Conservation (phyloP, 805 yeast species). For the Osmozyma mogii region DNA sequence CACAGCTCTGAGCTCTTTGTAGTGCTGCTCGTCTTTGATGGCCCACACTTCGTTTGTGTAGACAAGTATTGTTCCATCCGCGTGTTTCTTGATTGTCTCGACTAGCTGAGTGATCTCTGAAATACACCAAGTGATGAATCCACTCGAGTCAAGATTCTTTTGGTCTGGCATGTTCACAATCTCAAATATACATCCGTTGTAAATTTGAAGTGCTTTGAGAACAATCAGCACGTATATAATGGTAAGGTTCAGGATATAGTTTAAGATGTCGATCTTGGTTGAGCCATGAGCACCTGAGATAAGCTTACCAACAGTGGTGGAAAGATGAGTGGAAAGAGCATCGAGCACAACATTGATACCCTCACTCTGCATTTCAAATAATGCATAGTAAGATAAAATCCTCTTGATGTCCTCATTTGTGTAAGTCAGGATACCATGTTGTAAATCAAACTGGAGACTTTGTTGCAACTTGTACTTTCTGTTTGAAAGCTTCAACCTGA, state of each 20-base stretch:
- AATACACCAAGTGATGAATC: slow-evolving; percentile 71
- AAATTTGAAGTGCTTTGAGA: slow-evolving; percentile 47
- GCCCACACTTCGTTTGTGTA: slow-evolving; percentile 8
- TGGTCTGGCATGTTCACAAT: neutral
- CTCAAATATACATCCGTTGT: slow-evolving; percentile 34
- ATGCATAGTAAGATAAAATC: slow-evolving; percentile 29
- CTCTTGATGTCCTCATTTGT: slow-evolving; percentile 22
- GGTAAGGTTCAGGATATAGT: slow-evolving; percentile 31
- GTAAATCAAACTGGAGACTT: slow-evolving; percentile 30
- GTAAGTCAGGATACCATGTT: slow-evolving; percentile 36
- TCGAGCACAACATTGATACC: slow-evolving; percentile 28
- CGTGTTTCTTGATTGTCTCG: slow-evolving; percentile 53
- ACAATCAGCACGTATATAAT: slow-evolving; percentile 30
- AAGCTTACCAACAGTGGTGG: slow-evolving; percentile 25
- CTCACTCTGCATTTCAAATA: slow-evolving; percentile 27
- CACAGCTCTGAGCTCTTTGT: slow-evolving; percentile 47
- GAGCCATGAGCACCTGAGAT: slow-evolving; percentile 35
- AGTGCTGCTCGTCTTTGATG: slow-evolving; percentile 38
- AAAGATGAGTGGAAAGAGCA: slow-evolving; percentile 26
- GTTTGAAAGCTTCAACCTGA: slow-evolving; percentile 31
- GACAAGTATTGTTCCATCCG: slow-evolving; percentile 46
- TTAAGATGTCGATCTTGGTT: slow-evolving; percentile 34
- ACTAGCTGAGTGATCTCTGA: slow-evolving; percentile 56
- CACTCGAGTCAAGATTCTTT: slow-evolving; percentile 19
- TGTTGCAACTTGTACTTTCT: slow-evolving; percentile 31